A percentile compares a stretch with the other conserved stretches of the same genome.
phyloP scores from a whole-genome alignment of 2,329 filamentous ascomycete species.

The Nemania sp. region DNA sequence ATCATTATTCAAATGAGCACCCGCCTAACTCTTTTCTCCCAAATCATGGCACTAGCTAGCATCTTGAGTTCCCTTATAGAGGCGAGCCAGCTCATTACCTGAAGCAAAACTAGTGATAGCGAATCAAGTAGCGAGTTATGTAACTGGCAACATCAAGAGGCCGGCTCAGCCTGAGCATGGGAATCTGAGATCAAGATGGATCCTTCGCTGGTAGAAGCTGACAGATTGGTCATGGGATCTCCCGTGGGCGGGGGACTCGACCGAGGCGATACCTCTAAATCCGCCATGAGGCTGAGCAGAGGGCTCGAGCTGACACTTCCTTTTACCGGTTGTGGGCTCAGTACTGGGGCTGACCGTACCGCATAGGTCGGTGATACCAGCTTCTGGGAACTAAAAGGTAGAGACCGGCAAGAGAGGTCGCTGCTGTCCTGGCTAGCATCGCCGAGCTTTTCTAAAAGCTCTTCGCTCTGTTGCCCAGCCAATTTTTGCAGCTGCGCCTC shows the following conservation, averaged over 20 bases:
- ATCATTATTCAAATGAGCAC: neutral
- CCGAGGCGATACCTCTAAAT: slow-evolving; percentile 28
- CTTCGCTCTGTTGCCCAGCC: slow-evolving; percentile 67
- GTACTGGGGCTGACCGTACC: slow-evolving; percentile 44
- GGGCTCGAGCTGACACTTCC: slow-evolving; percentile 43
- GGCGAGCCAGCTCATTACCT: neutral
- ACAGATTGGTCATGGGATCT: neutral
- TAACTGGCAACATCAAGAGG: neutral
- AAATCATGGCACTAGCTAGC: neutral
- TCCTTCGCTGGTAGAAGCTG: neutral
- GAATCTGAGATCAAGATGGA: neutral
- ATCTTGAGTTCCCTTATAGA: neutral
- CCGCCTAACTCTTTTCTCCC: neutral
- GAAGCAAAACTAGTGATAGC: neutral
- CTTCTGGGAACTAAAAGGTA: slow-evolving; percentile 60
- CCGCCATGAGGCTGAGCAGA: slow-evolving; percentile 28
- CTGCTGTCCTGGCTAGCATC: slow-evolving; percentile 43
- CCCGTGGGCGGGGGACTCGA: slow-evolving; percentile 8
- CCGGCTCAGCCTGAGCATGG: neutral
- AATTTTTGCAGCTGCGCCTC: slow-evolving; percentile 71
- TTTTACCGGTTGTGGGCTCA: slow-evolving; percentile 52
- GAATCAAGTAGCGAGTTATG: neutral
- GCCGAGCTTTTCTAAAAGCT: slow-evolving; percentile 59
- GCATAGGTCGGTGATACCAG: slow-evolving; percentile 51
- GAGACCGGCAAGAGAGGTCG: slow-evolving; percentile 53